Evolutionary conservation across 2,329 filamentous ascomycete species (phyloP).

Genomic region (Xylaria polymorpha): DNA sequence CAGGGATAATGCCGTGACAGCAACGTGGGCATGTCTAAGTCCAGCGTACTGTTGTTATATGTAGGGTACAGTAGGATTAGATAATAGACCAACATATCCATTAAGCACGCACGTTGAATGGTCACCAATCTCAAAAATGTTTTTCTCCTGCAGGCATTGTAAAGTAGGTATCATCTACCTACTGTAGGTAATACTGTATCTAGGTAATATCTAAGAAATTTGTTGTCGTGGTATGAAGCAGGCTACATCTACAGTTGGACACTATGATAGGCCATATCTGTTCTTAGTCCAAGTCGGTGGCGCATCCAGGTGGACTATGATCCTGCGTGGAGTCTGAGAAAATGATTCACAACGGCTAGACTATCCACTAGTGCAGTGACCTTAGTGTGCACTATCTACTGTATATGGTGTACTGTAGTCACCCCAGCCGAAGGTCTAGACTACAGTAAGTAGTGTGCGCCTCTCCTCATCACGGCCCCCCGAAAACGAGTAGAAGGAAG

Average conservation of each 20-base stretch:
- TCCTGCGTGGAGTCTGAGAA: neutral
- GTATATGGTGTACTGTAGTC: neutral
- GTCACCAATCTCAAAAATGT: neutral
- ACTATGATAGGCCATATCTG: neutral
- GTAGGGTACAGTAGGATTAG: neutral
- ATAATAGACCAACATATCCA: neutral
- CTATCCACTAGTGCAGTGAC: too few species aligned
- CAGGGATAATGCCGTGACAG: constrained; percentile 25
- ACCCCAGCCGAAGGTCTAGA: constrained; percentile 22
- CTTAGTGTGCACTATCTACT: too few species aligned
- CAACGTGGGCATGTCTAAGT: constrained; percentile 21
- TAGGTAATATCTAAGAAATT: neutral
- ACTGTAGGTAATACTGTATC: neutral
- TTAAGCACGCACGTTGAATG: neutral
- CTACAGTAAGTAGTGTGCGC: neutral
- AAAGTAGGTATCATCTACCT: neutral
- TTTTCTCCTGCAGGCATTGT: neutral
- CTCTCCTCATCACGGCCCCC: neutral
- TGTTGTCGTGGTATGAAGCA: neutral
- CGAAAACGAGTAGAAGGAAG: neutral
- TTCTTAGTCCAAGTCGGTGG: neutral
- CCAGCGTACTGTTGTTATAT: too few species aligned
- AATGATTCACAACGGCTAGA: neutral
- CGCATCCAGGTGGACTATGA: constrained; percentile 1
- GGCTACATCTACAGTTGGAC: neutral